Conservation (phyloP, 2,329 filamentous ascomycete species). For the Sclerotinia subarctica region DNA sequence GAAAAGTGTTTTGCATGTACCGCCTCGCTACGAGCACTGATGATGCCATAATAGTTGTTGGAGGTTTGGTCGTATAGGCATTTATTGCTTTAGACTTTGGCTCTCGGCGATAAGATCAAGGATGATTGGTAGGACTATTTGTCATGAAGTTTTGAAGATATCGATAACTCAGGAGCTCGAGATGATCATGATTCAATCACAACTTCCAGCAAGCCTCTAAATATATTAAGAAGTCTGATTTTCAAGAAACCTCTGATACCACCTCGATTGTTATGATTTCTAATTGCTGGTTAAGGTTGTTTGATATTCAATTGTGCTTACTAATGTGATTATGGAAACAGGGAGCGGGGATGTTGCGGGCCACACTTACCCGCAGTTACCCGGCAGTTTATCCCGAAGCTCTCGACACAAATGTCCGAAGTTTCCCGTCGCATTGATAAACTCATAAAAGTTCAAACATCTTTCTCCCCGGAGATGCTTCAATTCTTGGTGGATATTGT, state of each 20-base stretch:
- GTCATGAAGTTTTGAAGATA: not conserved
- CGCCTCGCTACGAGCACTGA: not conserved
- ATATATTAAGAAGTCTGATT: too few species aligned
- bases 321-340: not conserved
- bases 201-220: not conserved
- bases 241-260: not conserved
- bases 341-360: conserved; percentile 1
- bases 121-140: not conserved
- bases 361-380: not conserved
- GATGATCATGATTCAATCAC: not conserved
- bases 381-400: not conserved
- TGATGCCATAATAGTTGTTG: not conserved
- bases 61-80: not conserved
- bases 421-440: not conserved
- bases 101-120: not conserved
- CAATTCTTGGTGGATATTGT: not conserved
- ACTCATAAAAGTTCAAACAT: not conserved
- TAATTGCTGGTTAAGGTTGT: too few species aligned
- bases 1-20: not conserved
- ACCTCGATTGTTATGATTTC: not conserved
- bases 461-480: conserved; percentile 17
- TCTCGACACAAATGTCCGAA: not conserved
- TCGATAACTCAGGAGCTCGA: too few species aligned
- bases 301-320: not conserved
- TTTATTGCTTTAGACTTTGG: not conserved